phyloP scores from a whole-genome alignment of 768 basidiomycete species.

The Collybia mongolica region DNA sequence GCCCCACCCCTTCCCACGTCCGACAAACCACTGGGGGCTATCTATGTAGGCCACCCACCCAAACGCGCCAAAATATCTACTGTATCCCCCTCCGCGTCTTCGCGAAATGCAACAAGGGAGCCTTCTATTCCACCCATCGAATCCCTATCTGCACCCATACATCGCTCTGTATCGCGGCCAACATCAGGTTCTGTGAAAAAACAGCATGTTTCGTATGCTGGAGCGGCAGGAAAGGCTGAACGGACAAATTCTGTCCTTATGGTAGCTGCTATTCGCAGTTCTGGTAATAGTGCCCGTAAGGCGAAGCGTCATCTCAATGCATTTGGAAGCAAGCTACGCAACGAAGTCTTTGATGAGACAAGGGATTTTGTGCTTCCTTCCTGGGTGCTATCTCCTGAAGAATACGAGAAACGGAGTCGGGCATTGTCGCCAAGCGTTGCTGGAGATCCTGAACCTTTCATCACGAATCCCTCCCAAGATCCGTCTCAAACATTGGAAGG shows the following conservation, averaged over 20 bases:
- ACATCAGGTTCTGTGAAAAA: slow-evolving; percentile 11
- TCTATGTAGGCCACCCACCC: slow-evolving; percentile 1
- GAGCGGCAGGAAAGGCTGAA: slow-evolving; percentile 14
- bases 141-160: slow-evolving; percentile 14
- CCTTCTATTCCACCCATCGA: slow-evolving; percentile 25
- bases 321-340: slow-evolving; percentile 60
- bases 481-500: too few species aligned
- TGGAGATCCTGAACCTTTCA: too few species aligned
- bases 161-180: slow-evolving; percentile 14
- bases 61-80: slow-evolving; percentile 19
- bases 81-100: slow-evolving; percentile 6
- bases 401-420: slow-evolving; percentile 10
- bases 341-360: slow-evolving; percentile 38
- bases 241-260: slow-evolving; percentile 28
- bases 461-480: too few species aligned
- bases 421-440: not conserved
- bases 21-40: not conserved
- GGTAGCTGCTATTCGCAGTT: slow-evolving; percentile 50
- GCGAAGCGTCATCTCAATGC: slow-evolving; percentile 53
- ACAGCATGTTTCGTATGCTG: slow-evolving; percentile 14
- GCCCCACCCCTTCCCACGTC: not conserved
- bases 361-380: slow-evolving; percentile 57
- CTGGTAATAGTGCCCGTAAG: slow-evolving; percentile 43
- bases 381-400: slow-evolving; percentile 38
- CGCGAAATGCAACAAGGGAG: slow-evolving; percentile 11